Evolutionary conservation across 1,284 basidiomycete genomes (phyloP).

Genomic region (Ustilago tritici): DNA sequence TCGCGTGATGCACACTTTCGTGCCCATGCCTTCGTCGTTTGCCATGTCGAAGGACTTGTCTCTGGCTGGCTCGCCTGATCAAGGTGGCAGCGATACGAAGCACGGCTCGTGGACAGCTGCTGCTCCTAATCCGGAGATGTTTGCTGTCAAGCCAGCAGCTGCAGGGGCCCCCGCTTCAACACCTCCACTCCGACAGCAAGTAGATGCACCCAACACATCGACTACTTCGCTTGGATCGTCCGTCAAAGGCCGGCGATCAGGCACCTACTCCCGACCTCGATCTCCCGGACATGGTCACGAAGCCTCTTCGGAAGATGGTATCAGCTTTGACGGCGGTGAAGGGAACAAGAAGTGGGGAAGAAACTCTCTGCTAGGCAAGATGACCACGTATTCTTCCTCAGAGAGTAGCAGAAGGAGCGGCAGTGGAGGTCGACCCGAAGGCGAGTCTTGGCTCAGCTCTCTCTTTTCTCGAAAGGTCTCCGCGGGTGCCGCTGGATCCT

Average conservation of each 20-base stretch:
- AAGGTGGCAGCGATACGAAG: constrained; percentile 38
- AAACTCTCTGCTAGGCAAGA: constrained; percentile 24
- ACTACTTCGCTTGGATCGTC: constrained; percentile 30
- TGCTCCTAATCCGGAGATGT: constrained; percentile 22
- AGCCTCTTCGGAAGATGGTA: constrained; percentile 30
- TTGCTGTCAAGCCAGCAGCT: constrained; percentile 10
- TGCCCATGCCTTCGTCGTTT: constrained; percentile 27
- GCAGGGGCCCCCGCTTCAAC: constrained; percentile 2
- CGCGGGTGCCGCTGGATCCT: not conserved
- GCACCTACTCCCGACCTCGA: constrained; percentile 23
- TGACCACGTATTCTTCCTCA: constrained; percentile 24
- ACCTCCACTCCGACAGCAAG: constrained; percentile 7
- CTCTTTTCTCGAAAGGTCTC: constrained; percentile 23
- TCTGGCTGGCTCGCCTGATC: constrained; percentile 17
- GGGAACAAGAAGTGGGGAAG: constrained; percentile 22
- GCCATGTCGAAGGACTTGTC: constrained; percentile 29
- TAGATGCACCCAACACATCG: constrained; percentile 19
- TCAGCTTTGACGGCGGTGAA: constrained; percentile 24
- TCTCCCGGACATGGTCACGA: constrained; percentile 26
- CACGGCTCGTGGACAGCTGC: constrained; percentile 36
- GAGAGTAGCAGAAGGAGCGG: constrained; percentile 25
- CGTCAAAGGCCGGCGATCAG: constrained; percentile 19
- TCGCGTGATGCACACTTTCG: constrained; percentile 26
- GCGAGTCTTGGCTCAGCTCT: constrained; percentile 32
- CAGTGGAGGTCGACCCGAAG: constrained; percentile 18